These are phyloP conservation scores for Scedosporium minutisporum DNA, from an alignment of 2,329 filamentous ascomycete genomes.

Conservation along the genomic window DNA sequence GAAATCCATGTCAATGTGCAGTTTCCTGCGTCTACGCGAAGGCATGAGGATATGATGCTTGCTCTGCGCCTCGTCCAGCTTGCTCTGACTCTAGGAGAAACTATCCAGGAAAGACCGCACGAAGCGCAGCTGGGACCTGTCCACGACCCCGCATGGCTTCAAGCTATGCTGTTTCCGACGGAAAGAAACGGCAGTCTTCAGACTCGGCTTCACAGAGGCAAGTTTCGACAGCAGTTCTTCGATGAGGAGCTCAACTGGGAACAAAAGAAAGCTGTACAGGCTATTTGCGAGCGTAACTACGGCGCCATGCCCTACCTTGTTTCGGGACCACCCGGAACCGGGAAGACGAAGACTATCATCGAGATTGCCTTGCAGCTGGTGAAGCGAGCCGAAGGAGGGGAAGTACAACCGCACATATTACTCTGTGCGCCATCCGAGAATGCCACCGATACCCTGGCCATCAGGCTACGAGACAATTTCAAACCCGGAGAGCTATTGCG, in stretches of 20 bases:
- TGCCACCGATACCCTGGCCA: conserved; percentile 4
- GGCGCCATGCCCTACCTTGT: conserved; percentile 5
- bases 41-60: neutral
- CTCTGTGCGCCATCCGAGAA: conserved; percentile 4
- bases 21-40: neutral
- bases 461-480: neutral
- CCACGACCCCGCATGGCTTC: neutral
- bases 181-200: neutral
- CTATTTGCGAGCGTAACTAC: conserved; percentile 3
- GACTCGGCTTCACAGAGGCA: neutral
- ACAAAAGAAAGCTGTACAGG: conserved; percentile 3
- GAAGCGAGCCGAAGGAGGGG: neutral
- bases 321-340: conserved; percentile 3
- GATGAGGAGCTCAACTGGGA: conserved; percentile 5
- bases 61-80: neutral
- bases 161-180: neutral
- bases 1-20: neutral
- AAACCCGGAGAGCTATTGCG: neutral
- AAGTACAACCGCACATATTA: neutral
- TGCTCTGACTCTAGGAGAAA: neutral
- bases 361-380: conserved; percentile 3
- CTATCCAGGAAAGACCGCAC: neutral
- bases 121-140: neutral
- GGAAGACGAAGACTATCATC: conserved; percentile 5
- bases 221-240: neutral